These are phyloP conservation scores for Acacia acuminata DNA, from an alignment of 306 rosid genomes.

Conservation along the genomic window DNA sequence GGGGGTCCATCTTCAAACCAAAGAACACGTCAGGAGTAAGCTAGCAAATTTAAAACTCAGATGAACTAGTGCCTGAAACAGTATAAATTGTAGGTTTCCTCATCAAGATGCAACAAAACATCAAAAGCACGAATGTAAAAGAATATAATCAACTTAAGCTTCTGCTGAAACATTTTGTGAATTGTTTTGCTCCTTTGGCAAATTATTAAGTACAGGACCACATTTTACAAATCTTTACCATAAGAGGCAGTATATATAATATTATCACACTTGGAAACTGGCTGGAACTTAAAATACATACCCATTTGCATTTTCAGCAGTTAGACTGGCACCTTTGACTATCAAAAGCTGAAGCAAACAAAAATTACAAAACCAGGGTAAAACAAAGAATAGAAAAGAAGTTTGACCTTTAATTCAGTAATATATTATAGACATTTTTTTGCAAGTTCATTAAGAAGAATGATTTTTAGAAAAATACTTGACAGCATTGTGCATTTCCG, in stretches of 20 bases:
- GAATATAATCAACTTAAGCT: neutral
- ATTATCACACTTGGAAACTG: constrained; percentile 19
- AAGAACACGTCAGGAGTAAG: constrained; percentile 28
- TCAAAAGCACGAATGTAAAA: constrained; percentile 1
- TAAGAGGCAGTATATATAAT: constrained; percentile 3
- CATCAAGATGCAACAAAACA: constrained; percentile 16
- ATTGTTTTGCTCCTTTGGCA: constrained; percentile 9
- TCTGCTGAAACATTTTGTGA: neutral
- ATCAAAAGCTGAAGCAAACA: constrained; percentile 73
- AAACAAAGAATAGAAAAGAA: constrained; percentile 14
- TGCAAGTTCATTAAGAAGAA: constrained; percentile 7
- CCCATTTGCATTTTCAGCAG: constrained; percentile 85
- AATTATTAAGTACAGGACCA: constrained; percentile 15
- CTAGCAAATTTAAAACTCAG: constrained; percentile 16
- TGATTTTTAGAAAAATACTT: constrained; percentile 48
- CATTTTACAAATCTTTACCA: constrained; percentile 15
- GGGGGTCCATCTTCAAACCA: constrained; percentile 79
- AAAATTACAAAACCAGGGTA: constrained; percentile 7
- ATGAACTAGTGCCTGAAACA: constrained; percentile 3
- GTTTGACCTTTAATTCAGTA: constrained; percentile 32
- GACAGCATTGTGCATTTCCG: constrained; percentile 95
- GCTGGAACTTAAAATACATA: constrained; percentile 39
- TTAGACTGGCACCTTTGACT: constrained; percentile 77
- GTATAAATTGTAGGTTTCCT: neutral
- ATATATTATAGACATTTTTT: neutral